These are phyloP conservation scores for Eimeria sp. DNA, from an alignment of 169 alveolate genomes.

Conservation along the genomic window DNA sequence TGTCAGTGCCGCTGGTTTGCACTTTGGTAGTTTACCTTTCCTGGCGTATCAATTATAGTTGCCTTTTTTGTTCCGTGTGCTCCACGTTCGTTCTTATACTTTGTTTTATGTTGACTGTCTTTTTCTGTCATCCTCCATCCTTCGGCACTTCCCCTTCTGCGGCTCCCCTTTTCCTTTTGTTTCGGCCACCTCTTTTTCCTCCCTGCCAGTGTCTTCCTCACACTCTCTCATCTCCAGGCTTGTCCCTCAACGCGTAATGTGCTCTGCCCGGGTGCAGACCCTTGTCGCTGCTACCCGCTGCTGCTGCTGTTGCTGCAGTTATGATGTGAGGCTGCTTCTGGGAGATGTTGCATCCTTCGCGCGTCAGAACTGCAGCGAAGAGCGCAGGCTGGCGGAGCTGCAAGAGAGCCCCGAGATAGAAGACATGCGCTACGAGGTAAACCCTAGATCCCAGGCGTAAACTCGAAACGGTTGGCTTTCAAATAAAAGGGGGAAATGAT, in stretches of 20 bases:
- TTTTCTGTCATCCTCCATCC: not conserved
- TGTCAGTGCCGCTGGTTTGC: not conserved
- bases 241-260: not conserved
- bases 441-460: not conserved
- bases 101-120: not conserved
- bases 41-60: not conserved
- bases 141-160: not conserved
- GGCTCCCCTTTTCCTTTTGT: not conserved
- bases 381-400: slow-evolving; percentile 42
- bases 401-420: slow-evolving; percentile 58
- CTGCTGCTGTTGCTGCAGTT: slow-evolving; percentile 63
- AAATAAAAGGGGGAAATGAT: too few relatives aligned
- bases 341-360: slow-evolving; percentile 26
- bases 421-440: slow-evolving; percentile 64
- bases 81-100: too few relatives aligned
- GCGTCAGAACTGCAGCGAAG: slow-evolving; percentile 55
- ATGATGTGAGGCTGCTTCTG: slow-evolving; percentile 75
- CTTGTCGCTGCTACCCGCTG: not conserved
- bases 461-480: too few relatives aligned
- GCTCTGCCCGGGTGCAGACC: too few relatives aligned
- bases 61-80: not conserved
- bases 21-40: not conserved
- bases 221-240: not conserved
- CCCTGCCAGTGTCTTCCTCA: not conserved
- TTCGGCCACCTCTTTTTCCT: not conserved